Conservation (phyloP, 148 eudicot genomes). For the Cornus suecica region DNA sequence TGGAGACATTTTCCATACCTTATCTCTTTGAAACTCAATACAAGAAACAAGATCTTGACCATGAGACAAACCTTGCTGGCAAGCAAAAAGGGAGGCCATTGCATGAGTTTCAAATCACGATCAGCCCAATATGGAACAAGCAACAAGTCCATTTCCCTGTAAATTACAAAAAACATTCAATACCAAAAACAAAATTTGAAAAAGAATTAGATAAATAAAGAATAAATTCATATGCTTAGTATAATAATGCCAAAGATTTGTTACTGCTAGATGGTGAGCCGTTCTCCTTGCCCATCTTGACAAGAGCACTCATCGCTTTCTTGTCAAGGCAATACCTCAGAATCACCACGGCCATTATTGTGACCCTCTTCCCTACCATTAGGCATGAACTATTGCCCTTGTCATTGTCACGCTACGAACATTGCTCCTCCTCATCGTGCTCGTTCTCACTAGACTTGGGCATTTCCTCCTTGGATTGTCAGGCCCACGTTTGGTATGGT, state of each 20-base stretch:
- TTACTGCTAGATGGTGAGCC: too few species aligned
- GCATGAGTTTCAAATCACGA: conserved; percentile 73
- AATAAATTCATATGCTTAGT: background rate
- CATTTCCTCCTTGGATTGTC: too few species aligned
- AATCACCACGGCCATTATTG: too few species aligned
- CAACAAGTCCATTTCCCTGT: conserved; percentile 91
- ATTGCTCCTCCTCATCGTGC: too few species aligned
- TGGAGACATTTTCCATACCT: background rate
- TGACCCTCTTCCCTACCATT: too few species aligned
- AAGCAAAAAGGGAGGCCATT: conserved; percentile 98
- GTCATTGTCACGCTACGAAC: too few species aligned
- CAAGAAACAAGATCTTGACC: background rate
- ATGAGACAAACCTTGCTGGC: conserved; percentile 57
- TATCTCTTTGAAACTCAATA: background rate
- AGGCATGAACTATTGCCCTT: too few species aligned
- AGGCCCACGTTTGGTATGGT: too few species aligned
- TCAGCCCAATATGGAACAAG: conserved; percentile 99
- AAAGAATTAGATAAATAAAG: background rate
- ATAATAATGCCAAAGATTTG: background rate
- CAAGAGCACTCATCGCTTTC: too few species aligned
- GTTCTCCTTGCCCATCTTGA: background rate
- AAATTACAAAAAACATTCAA: conserved; percentile 2
- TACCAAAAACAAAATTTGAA: background rate
- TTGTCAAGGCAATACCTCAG: too few species aligned
- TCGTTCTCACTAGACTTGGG: too few species aligned